Evolutionary conservation across 78 protist genomes (phyloP).

Genomic region (Polysphondylium violaceum): DNA sequence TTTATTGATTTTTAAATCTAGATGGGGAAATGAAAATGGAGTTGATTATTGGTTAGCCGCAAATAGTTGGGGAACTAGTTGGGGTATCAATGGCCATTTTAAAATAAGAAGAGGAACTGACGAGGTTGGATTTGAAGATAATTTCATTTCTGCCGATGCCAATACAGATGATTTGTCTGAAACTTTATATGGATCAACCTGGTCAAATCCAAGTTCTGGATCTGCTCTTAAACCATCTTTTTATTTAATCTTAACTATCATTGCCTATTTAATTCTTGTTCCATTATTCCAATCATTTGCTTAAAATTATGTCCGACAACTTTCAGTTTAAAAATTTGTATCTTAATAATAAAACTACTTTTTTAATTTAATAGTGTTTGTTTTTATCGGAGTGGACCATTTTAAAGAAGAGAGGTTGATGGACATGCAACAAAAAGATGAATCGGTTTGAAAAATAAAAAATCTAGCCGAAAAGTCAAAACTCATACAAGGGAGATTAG

Average conservation of each 20-base stretch:
- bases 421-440: too few species aligned
- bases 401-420: too few species aligned
- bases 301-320: too few species aligned
- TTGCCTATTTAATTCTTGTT: neutral
- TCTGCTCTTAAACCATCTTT: neutral
- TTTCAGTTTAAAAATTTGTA: too few species aligned
- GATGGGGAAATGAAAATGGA: slow-evolving; percentile 34
- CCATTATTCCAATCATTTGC: neutral
- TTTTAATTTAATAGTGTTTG: too few species aligned
- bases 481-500: slow-evolving; percentile 46
- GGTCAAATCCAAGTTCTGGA: neutral
- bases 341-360: too few species aligned
- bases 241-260: neutral
- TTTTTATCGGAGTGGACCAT: too few species aligned
- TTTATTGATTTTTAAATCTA: neutral
- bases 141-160: neutral
- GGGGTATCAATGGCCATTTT: slow-evolving; percentile 44
- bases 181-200: neutral
- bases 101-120: slow-evolving; percentile 1
- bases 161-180: neutral
- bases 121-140: slow-evolving; percentile 10
- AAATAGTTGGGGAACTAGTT: slow-evolving; percentile 59
- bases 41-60: slow-evolving; percentile 40
- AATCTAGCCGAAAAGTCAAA: too few species aligned
- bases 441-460: too few species aligned